These are phyloP conservation scores for Fraxinus albicans DNA, from an alignment of 305 asterid species.

Conservation along the genomic window DNA sequence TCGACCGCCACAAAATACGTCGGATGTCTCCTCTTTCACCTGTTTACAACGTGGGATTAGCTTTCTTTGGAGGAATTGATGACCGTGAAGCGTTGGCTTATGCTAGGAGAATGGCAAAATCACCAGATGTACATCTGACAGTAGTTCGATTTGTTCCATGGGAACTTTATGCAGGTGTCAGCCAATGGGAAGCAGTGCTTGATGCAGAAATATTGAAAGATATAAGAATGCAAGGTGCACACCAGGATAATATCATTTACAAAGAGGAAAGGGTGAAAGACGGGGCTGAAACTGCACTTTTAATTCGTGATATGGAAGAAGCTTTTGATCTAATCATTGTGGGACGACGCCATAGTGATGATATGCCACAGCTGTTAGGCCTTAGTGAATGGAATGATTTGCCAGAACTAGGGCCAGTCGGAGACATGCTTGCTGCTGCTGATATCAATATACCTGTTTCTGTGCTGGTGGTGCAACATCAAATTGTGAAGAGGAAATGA, in stretches of 20 bases:
- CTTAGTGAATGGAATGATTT: constrained; percentile 86
- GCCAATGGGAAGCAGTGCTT: constrained; percentile 85
- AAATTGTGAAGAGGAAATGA: constrained; percentile 41
- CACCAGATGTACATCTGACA: constrained; percentile 55
- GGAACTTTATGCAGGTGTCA: constrained; percentile 49
- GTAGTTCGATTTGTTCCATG: constrained; percentile 61
- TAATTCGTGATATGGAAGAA: constrained; percentile 60
- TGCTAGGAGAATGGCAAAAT: constrained; percentile 60
- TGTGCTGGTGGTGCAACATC: constrained; percentile 77
- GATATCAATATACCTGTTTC: constrained; percentile 61
- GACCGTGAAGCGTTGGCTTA: constrained; percentile 84
- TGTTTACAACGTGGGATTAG: constrained; percentile 47
- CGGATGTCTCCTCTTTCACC: constrained; percentile 25
- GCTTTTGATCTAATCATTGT: constrained; percentile 64
- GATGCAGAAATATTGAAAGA: constrained; percentile 79
- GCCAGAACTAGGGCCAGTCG: constrained; percentile 79
- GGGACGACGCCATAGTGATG: constrained; percentile 71
- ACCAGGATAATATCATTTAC: constrained; percentile 60
- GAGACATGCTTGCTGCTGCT: constrained; percentile 81
- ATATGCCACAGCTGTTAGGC: constrained; percentile 59
- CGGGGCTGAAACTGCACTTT: constrained; percentile 75
- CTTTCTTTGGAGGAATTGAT: constrained; percentile 78
- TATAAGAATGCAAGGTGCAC: constrained; percentile 51
- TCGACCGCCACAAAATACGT: constrained; percentile 73
- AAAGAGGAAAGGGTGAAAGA: constrained; percentile 71